Base-by-base conservation (phyloP, 164 flowering plant genomes). In the Annona cherimola region DNA sequence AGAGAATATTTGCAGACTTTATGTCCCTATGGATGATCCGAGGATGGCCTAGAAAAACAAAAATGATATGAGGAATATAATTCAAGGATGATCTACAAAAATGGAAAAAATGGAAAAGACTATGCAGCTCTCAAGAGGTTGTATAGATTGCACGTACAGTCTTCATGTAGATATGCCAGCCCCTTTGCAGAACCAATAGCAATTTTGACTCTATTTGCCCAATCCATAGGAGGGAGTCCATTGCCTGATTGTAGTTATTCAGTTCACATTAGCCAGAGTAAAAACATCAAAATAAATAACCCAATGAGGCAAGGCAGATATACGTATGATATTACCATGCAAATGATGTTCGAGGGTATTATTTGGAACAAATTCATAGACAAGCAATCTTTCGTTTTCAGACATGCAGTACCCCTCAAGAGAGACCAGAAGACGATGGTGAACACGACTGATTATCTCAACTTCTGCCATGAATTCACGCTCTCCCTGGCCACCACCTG, bases 21-120 rank as follows among this genome's bases (percentile, higher is more conserved):
- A 91, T 89, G 77, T 91, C 97, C 78, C 94, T 78, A 67, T 89
- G 97, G 71, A 91, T 91, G 69, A 91, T 89, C 61, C 81, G 88
- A 67, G 97, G 97, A 81, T 89, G 89, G 71, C 97, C 97, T 91
- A 63, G 6, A 46, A 74, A 64, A 70, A 2, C 63, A 67, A 50
- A 14, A 60, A 11, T 16, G 14, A 50, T 50, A 50, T 50, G 3
- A 50, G 57, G 14, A 9, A 9, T 50, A 2, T 50, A 62, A 43
- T 18, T 4, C 4, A 35, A 45, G 6, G 4, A 39, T 3, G 4
- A 67, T 16, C 40, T 26, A 42, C 5, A 66, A 59, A 42, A 44
- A 42, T 45, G 20, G 35, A 61, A 19, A 61, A 26, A 26, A 26
- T 26, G 35, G 35, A 26, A 26, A 26, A 26, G 35, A 26, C 35